Conservation (phyloP, 495 filamentous ascomycete genomes). For the Penicillium cosmopolitanum region DNA sequence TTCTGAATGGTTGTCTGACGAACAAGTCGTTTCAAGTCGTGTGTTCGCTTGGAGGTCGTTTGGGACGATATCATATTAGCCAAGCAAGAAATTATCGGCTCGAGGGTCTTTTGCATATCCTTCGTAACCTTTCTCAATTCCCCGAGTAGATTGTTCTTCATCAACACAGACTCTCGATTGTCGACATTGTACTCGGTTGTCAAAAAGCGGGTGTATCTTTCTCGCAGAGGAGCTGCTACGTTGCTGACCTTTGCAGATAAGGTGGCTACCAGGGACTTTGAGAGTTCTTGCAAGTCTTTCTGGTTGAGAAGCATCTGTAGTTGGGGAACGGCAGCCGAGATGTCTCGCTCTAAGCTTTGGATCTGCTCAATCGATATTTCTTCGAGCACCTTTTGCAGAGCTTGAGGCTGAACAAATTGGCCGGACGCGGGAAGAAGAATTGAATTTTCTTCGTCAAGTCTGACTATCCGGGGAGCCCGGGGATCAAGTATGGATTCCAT, state of each 20-base stretch:
- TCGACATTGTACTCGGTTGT: background rate
- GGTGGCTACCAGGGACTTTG: background rate
- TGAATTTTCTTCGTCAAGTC: background rate
- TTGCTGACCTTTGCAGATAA: background rate
- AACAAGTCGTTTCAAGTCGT: conserved; percentile 29
- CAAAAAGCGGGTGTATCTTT: background rate
- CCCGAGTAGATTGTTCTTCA: background rate
- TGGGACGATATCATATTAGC: conserved; percentile 31
- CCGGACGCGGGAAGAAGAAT: background rate
- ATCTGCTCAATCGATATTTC: background rate
- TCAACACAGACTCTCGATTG: background rate
- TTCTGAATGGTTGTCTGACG: conserved; percentile 26
- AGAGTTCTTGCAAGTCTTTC: background rate
- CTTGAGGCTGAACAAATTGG: background rate
- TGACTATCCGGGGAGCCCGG: background rate
- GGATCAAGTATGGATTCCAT: background rate
- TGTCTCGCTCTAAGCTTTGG: background rate
- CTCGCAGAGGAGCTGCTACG: background rate
- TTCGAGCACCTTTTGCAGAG: background rate
- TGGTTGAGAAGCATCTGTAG: background rate
- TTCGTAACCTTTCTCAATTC: background rate
- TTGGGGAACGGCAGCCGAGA: background rate
- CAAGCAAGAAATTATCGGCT: conserved; percentile 18
- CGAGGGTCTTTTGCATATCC: background rate
- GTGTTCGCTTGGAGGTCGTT: conserved; percentile 32